Conservation (phyloP, 805 yeast species). For the Komagataella populi region DNA sequence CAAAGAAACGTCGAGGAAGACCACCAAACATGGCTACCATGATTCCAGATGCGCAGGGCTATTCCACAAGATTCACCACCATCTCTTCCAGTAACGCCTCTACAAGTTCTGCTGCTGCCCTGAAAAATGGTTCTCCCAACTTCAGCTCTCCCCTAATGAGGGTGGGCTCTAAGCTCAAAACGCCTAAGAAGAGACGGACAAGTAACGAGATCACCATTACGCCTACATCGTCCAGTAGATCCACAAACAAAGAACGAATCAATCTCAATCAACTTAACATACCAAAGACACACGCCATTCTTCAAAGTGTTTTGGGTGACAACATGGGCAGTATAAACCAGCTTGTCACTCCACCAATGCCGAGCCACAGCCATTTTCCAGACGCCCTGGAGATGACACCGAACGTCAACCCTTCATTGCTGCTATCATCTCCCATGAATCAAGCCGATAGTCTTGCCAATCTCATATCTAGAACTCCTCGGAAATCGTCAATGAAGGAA, state of each 20-base stretch:
- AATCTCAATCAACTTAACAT: neutral
- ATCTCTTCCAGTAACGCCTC: conserved; percentile 5
- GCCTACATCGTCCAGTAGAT: neutral
- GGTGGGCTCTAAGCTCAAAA: conserved; percentile 2
- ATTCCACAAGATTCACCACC: conserved; percentile 1
- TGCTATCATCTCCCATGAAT: conserved; percentile 3
- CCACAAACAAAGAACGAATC: neutral
- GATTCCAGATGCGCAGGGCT: neutral
- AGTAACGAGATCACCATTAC: neutral
- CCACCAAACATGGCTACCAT: conserved; percentile 5
- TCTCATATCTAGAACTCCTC: neutral
- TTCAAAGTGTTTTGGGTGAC: neutral
- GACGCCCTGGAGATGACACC: neutral
- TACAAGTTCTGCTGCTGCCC: conserved; percentile 6
- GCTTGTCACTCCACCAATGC: neutral
- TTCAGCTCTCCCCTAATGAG: conserved; percentile 10
- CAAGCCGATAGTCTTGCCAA: neutral
- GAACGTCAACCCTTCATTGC: conserved; percentile 3
- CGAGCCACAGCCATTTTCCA: neutral
- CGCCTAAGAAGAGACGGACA: neutral
- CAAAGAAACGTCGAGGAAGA: conserved; percentile 5
- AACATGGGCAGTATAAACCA: neutral
- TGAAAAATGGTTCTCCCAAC: conserved; percentile 8
- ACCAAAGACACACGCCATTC: neutral
- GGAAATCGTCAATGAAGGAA: neutral